phyloP scores from a whole-genome alignment of 2,329 filamentous ascomycete genomes.

The Monilinia polystroma region DNA sequence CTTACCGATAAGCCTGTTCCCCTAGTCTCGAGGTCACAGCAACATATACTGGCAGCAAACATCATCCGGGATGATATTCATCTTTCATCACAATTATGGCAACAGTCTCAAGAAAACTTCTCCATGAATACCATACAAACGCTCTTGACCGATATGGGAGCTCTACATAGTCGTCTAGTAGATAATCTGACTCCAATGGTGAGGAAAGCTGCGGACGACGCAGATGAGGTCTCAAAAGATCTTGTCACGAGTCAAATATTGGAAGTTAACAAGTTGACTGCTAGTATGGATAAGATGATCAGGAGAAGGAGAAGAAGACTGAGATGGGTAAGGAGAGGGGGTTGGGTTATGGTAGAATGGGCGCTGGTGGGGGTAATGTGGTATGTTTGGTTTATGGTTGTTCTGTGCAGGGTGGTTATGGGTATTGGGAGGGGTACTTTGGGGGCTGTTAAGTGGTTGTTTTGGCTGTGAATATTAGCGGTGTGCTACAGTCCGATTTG shows the following conservation, averaged over 20 bases:
- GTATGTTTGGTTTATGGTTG: constrained; percentile 89
- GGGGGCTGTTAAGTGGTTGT: constrained; percentile 70
- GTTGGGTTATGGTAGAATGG: constrained; percentile 87
- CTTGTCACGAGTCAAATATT: constrained; percentile 75
- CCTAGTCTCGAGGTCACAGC: constrained; percentile 33
- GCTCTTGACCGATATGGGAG: constrained; percentile 48
- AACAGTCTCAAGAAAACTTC: constrained; percentile 58
- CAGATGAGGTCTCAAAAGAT: constrained; percentile 74
- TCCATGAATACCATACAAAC: constrained; percentile 54
- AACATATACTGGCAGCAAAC: constrained; percentile 51
- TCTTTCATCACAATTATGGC: constrained; percentile 50
- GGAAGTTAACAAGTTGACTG: constrained; percentile 75
- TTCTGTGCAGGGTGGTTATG: constrained; percentile 65
- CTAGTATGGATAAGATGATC: constrained; percentile 75
- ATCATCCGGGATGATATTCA: constrained; percentile 50
- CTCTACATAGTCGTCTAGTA: constrained; percentile 43
- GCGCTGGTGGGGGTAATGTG: constrained; percentile 85
- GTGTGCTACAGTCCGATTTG: neutral
- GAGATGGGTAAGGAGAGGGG: constrained; percentile 70
- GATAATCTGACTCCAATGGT: constrained; percentile 56
- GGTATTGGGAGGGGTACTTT: constrained; percentile 61
- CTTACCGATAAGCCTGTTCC: constrained; percentile 26
- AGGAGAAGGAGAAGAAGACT: constrained; percentile 65
- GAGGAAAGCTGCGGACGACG: constrained; percentile 69
- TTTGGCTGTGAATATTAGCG: constrained; percentile 47